These are phyloP conservation scores for Penicillium bialowiezense DNA, from an alignment of 495 filamentous ascomycete genomes.

Conservation along the genomic window DNA sequence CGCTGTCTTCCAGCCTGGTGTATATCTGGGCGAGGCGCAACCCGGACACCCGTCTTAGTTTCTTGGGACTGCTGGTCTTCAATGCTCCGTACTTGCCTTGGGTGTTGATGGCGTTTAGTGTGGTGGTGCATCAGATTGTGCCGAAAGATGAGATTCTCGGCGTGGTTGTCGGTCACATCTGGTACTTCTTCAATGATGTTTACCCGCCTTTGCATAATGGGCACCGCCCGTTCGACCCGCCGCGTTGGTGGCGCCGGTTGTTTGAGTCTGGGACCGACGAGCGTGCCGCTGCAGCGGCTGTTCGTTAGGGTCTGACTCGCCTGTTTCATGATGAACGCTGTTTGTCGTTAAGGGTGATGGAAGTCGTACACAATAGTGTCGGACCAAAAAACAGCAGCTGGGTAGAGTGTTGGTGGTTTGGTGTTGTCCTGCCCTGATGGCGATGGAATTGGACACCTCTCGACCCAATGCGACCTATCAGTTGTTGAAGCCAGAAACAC, in stretches of 20 bases:
- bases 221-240: conserved; percentile 84
- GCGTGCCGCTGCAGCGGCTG: conserved; percentile 36
- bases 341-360: no score
- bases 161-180: conserved; percentile 89
- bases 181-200: conserved; percentile 98
- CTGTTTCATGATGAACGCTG: no score
- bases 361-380: no score
- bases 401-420: no score
- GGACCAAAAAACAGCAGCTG: no score
- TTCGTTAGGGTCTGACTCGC: conserved; percentile 28
- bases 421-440: no score
- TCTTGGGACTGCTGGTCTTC: conserved; percentile 86
- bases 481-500: no score
- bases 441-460: no score
- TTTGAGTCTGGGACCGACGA: conserved; percentile 57
- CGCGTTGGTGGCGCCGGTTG: conserved; percentile 83
- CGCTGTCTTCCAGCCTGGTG: conserved; percentile 86
- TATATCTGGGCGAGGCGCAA: conserved; percentile 98
- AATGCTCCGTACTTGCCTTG: conserved; percentile 92
- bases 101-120: conserved; percentile 89
- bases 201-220: conserved; percentile 88
- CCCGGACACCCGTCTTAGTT: conserved; percentile 85
- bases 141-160: conserved; percentile 97
- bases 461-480: no score
- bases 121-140: conserved; percentile 78